These are phyloP conservation scores for Populus nigra DNA, from an alignment of 345 rosid genomes.

Conservation along the genomic window DNA sequence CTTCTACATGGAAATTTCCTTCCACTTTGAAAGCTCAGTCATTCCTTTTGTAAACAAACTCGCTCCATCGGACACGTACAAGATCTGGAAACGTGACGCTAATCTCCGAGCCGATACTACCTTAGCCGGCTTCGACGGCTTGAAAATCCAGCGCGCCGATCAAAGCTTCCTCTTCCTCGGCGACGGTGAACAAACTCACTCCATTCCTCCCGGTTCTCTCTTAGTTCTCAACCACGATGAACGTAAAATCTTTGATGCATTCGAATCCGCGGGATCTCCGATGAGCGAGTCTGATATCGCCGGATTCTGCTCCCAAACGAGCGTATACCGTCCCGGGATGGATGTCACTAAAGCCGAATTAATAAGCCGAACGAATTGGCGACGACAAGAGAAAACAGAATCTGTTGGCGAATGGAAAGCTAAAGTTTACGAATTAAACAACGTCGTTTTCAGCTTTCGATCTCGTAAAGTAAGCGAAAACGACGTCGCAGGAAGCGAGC, in stretches of 20 bases:
- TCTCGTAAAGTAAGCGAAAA: slow-evolving; percentile 58
- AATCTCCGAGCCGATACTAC: slow-evolving; percentile 85
- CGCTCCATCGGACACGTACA: slow-evolving; percentile 95
- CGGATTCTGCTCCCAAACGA: slow-evolving; percentile 61
- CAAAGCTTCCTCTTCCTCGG: slow-evolving; percentile 86
- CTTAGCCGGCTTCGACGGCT: slow-evolving; percentile 81
- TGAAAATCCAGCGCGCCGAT: slow-evolving; percentile 82
- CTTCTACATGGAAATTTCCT: slow-evolving; percentile 90
- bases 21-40: slow-evolving; percentile 89
- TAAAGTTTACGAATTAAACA: slow-evolving; percentile 66
- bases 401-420: slow-evolving; percentile 79
- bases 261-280: slow-evolving; percentile 67
- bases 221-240: slow-evolving; percentile 72
- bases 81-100: slow-evolving; percentile 92
- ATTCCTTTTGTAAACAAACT: slow-evolving; percentile 84
- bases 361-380: slow-evolving; percentile 73
- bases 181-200: slow-evolving; percentile 60
- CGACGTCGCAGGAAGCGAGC: slow-evolving; percentile 64
- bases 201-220: slow-evolving; percentile 62
- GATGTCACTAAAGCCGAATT: slow-evolving; percentile 87
- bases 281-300: slow-evolving; percentile 61
- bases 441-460: slow-evolving; percentile 72
- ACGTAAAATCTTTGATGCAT: slow-evolving; percentile 66
- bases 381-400: slow-evolving; percentile 76
- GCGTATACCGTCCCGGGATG: slow-evolving; percentile 88